These are phyloP conservation scores for Austroboletus eburneus DNA, from an alignment of 768 basidiomycete species.

Conservation along the genomic window DNA sequence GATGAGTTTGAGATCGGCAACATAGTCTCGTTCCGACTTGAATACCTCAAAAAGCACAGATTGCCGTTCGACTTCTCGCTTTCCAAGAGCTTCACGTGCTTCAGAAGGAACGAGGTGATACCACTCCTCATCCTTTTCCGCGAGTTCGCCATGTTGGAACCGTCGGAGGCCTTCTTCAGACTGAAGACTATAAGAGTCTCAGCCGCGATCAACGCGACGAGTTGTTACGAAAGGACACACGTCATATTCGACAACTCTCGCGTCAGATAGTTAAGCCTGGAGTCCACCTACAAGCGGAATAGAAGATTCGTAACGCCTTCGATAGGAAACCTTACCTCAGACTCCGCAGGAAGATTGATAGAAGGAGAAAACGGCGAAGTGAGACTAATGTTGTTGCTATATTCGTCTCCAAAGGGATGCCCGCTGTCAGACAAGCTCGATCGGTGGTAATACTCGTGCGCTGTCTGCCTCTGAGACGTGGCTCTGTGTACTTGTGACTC, in stretches of 20 bases:
- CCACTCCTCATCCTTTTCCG: conserved; percentile 80
- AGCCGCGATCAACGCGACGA: conserved; percentile 5
- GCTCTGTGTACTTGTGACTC: conserved; percentile 52
- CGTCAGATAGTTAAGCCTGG: conserved; percentile 26
- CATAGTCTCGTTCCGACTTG: conserved; percentile 86
- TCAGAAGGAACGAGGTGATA: conserved; percentile 69
- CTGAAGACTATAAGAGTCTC: conserved; percentile 42
- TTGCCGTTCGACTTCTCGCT: conserved; percentile 79
- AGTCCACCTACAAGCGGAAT: conserved; percentile 23
- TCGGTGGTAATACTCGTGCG: conserved; percentile 32
- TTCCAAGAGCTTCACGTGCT: conserved; percentile 65
- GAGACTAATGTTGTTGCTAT: conserved; percentile 15
- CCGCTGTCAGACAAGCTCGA: conserved; percentile 39
- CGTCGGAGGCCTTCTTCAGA: conserved; percentile 59
- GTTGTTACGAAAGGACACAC: conserved; percentile 32
- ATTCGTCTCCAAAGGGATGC: conserved; percentile 11
- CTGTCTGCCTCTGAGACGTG: conserved; percentile 34
- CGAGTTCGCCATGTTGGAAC: conserved; percentile 65
- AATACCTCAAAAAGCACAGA: conserved; percentile 86
- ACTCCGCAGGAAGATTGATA: conserved; percentile 30
- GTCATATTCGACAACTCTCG: conserved; percentile 36
- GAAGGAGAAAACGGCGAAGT: conserved; percentile 36
- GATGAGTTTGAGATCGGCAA: conserved; percentile 69
- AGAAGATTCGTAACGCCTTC: conserved; percentile 13
- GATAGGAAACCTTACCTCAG: conserved; percentile 33